Conservation (phyloP, 2,329 filamentous ascomycete genomes). For the Phyllosticta citribraziliensis region DNA sequence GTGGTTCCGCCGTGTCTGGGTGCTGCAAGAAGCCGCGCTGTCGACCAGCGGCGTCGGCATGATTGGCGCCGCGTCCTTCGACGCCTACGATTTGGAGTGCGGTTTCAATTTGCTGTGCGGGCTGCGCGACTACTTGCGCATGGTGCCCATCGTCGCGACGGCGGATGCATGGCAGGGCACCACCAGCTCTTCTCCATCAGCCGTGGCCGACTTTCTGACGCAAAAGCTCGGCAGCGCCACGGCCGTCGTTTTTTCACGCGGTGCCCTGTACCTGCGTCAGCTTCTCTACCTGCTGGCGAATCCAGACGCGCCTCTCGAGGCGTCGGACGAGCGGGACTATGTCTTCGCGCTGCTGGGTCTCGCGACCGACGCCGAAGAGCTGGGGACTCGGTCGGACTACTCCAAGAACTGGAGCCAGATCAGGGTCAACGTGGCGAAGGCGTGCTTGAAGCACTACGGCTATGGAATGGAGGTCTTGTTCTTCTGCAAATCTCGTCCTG, state of each 20-base stretch:
- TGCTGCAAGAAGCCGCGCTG: conserved; percentile 13
- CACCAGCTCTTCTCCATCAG: background rate
- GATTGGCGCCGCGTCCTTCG: background rate
- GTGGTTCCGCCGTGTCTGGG: conserved; percentile 14
- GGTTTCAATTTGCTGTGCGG: conserved; percentile 8
- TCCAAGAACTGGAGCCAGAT: background rate
- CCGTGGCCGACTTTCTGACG: background rate
- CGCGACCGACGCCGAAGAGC: background rate
- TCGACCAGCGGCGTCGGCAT: background rate
- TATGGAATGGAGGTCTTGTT: background rate
- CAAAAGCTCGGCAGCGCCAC: background rate
- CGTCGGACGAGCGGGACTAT: conserved; percentile 4
- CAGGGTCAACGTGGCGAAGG: background rate
- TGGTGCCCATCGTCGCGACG: background rate
- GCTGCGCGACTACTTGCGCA: conserved; percentile 3
- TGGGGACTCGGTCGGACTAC: background rate
- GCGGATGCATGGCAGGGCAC: background rate
- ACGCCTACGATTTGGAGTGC: background rate
- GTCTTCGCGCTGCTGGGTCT: conserved; percentile 5
- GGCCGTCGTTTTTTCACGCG: background rate
- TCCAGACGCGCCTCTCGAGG: background rate
- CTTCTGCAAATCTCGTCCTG: background rate
- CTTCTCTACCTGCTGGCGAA: conserved; percentile 2
- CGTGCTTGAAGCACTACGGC: background rate
- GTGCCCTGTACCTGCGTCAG: background rate